Conservation (phyloP, 2,329 filamentous ascomycete species). For the Rhynchosporium graminicola region DNA sequence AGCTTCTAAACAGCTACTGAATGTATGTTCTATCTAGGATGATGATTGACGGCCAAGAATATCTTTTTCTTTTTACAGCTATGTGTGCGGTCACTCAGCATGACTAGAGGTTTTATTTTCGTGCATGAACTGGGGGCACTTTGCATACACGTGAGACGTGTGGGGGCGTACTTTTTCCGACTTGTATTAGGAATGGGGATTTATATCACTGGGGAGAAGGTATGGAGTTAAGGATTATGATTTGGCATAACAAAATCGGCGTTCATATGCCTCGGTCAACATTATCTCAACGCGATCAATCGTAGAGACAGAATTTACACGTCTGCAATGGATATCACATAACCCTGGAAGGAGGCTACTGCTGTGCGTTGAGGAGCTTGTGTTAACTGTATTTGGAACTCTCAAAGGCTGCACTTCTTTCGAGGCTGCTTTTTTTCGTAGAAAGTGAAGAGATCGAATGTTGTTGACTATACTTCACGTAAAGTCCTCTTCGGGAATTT, state of each 20-base stretch:
- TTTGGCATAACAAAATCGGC: conserved; percentile 9
- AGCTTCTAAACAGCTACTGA: neutral
- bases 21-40: neutral
- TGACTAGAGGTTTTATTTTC: neutral
- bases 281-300: neutral
- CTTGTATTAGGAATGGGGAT: neutral
- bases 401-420: neutral
- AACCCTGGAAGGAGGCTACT: neutral
- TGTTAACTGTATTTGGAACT: neutral
- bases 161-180: neutral
- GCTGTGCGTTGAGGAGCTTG: neutral
- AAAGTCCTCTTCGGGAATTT: no score
- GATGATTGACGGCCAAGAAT: conserved; percentile 4
- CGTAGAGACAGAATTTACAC: neutral
- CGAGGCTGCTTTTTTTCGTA: neutral
- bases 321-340: neutral
- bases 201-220: neutral
- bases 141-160: conserved; percentile 20
- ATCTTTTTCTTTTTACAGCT: neutral
- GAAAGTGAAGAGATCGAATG: no score
- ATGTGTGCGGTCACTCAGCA: neutral
- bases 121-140: conserved; percentile 11
- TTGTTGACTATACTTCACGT: no score
- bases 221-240: conserved; percentile 1
- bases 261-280: conserved; percentile 1